Base-by-base conservation (phyloP, 805 yeast species). In the Ogataea ganodermae region DNA sequence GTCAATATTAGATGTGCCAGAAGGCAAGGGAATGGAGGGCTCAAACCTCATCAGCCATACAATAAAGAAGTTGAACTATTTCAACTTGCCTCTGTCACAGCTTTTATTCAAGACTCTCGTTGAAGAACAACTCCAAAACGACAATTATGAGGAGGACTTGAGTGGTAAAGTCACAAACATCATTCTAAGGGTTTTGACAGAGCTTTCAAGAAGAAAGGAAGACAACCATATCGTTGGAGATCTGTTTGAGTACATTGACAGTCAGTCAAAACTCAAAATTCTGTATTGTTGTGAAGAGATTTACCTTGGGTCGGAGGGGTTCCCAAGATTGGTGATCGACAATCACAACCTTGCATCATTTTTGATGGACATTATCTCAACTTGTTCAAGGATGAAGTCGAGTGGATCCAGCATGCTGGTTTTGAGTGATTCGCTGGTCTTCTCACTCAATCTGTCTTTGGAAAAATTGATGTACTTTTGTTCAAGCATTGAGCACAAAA, bases 291-390 rank as follows among this genome's bases (percentile, higher is more conserved):
- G 74, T 49, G 79, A 74, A 46, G 63, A 63, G n/a, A 51, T 71
- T 6, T 75, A 73, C 51, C 55, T 75, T 39, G 67, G 70, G 13
- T 71, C 75, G 1, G 71, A 68, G 6, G 58, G 51, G 1, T 75
- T 75, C 52, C 79, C 79, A 2, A 53, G 51, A 30, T 52, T 62
- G 4, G 26, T 46, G 9, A 41, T 52, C 2, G 46, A 56, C 17
- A 59, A 59, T 12, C 38, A 54, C 21, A 64, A 73, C 49, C 51
- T 72, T 36, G 56, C 78, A 1, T 70, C 72, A 0, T 60, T 65
- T 12, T 60, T 78, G 39, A 69, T 67, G 42, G 78, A 73, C 52
- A 74, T 70, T 41, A 73, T 79, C 42, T 71, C 72, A 26, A 76
- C 73, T 51, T 76, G 80, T 51, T 70, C 78, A 3, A 69, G 72